Percentiles rank a stretch among this genome's conserved stretches.
Evolutionary conservation across 2,329 filamentous ascomycete genomes (phyloP).

Genomic region (Pseudonectria buxi): DNA sequence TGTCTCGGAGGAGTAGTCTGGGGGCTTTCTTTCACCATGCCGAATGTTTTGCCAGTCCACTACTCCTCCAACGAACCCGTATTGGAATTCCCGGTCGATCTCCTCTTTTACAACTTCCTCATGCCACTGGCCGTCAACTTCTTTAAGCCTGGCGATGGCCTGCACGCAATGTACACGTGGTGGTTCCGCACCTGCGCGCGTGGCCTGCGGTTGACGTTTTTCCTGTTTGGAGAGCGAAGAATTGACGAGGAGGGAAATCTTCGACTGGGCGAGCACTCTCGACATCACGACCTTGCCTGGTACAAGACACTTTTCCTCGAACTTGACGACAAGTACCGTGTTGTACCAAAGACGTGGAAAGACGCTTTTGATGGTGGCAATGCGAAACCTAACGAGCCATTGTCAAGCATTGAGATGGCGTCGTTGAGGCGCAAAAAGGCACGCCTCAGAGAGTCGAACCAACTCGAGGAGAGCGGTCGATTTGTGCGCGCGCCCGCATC

Average conservation of each 20-base stretch:
- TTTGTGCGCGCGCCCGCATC: constrained; percentile 92
- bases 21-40: constrained; percentile 65
- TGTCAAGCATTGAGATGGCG: constrained; percentile 31
- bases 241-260: constrained; percentile 75
- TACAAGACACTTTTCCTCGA: constrained; percentile 42
- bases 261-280: constrained; percentile 34
- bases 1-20: constrained; percentile 95
- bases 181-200: constrained; percentile 89
- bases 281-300: constrained; percentile 26
- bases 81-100: constrained; percentile 86
- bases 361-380: constrained; percentile 45
- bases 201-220: constrained; percentile 75
- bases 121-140: constrained; percentile 82
- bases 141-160: constrained; percentile 75
- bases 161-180: constrained; percentile 87
- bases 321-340: constrained; percentile 33
- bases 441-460: constrained; percentile 39
- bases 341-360: constrained; percentile 51
- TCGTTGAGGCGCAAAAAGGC: constrained; percentile 34
- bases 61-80: constrained; percentile 91
- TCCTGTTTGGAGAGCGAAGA: constrained; percentile 79
- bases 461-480: constrained; percentile 63
- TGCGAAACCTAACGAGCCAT: constrained; percentile 33
- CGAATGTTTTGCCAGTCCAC: constrained; percentile 76
- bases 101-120: constrained; percentile 94